Evolutionary conservation across 148 eudicot genomes (phyloP).

Genomic region (Chenopodium quinoa): DNA sequence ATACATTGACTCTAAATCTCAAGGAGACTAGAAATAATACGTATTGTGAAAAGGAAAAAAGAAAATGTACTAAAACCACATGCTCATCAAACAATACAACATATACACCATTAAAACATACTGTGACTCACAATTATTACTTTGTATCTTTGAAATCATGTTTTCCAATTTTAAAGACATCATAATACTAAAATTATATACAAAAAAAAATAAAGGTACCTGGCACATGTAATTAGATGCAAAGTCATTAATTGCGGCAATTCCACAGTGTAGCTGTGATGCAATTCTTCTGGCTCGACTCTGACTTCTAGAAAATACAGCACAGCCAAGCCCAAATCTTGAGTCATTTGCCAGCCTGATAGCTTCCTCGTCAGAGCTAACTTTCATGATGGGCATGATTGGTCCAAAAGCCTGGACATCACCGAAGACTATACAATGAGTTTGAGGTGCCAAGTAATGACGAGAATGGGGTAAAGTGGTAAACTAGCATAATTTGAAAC

Average conservation of each 20-base stretch:
- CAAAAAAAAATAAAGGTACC: slow-evolving; percentile 40
- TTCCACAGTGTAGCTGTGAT: slow-evolving; percentile 82
- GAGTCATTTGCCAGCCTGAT: slow-evolving; percentile 92
- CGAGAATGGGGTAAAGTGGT: background rate
- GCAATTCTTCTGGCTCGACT: slow-evolving; percentile 73
- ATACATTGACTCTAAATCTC: background rate
- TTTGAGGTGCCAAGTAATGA: background rate
- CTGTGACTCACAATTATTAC: background rate
- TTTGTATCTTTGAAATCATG: background rate
- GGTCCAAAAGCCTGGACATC: slow-evolving; percentile 89
- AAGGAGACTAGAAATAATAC: background rate
- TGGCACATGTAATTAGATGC: slow-evolving; percentile 97
- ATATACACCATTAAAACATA: background rate
- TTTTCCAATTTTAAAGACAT: background rate
- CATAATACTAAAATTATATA: background rate
- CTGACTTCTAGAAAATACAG: slow-evolving; percentile 93
- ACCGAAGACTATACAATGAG: slow-evolving; percentile 2
- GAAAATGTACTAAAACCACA: background rate
- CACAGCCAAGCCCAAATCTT: slow-evolving; percentile 96
- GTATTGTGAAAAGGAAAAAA: too few relatives aligned
- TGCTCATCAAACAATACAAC: background rate
- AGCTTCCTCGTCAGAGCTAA: slow-evolving; percentile 85
- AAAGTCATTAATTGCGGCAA: slow-evolving; percentile 91
- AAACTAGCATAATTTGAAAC: background rate
- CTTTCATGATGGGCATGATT: slow-evolving; percentile 94